These are phyloP conservation scores for Ganoderma lucidum DNA, from an alignment of 1,284 basidiomycete species.

Conservation along the genomic window DNA sequence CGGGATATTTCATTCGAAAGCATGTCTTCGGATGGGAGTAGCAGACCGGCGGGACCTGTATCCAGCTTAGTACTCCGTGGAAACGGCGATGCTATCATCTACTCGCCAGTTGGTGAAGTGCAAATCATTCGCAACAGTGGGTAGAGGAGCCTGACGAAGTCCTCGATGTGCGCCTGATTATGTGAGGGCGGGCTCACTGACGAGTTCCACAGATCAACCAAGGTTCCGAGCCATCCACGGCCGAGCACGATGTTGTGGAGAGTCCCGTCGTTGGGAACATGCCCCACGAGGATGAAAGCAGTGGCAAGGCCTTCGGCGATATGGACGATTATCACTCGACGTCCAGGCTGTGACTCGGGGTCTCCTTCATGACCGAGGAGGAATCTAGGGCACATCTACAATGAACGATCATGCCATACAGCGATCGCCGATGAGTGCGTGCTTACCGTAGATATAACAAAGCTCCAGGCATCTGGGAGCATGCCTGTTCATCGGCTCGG, in stretches of 20 bases:
- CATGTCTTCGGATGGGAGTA: not conserved
- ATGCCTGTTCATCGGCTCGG: not conserved
- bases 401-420: not conserved
- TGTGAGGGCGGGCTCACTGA: not conserved
- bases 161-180: not conserved
- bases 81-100: not conserved
- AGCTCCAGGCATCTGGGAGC: not conserved
- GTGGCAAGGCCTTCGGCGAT: not conserved
- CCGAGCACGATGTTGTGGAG: not conserved
- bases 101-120: not conserved
- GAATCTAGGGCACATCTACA: not conserved
- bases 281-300: not conserved
- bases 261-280: not conserved
- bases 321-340: not conserved
- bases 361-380: not conserved
- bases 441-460: constrained; percentile 1
- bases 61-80: not conserved
- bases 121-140: not conserved
- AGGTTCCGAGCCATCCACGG: not conserved
- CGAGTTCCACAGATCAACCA: not conserved
- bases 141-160: not conserved
- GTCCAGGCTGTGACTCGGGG: no score
- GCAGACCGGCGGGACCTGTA: not conserved
- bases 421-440: no score
- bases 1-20: not conserved